A percentile compares a stretch with the other conserved stretches of the same genome.
These are phyloP conservation scores for Miscanthus lutarioriparius DNA, from an alignment of 176 grass and related monocot genomes.

Conservation along the genomic window DNA sequence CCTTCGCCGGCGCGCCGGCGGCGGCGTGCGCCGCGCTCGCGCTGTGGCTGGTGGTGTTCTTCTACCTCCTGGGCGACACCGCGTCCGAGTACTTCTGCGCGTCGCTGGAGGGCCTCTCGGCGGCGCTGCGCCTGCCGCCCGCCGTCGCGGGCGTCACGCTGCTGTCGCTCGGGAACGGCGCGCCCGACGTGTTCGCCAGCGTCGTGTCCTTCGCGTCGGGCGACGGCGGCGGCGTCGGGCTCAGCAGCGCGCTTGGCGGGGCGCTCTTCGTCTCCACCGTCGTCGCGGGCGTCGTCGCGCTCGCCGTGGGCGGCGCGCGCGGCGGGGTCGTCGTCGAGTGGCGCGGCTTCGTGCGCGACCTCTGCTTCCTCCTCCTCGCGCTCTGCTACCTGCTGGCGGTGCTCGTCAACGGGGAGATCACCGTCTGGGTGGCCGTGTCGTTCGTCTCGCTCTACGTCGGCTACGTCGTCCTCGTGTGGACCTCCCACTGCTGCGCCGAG, in stretches of 20 bases:
- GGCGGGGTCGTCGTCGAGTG: constrained; percentile 39
- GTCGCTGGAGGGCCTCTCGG: constrained; percentile 66
- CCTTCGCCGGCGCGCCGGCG: constrained; percentile 27
- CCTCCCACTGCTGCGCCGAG: constrained; percentile 61
- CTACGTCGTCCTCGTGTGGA: constrained; percentile 75
- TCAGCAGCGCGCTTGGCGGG: constrained; percentile 80
- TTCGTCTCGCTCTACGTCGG: constrained; percentile 74
- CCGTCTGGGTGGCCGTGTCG: constrained; percentile 65
- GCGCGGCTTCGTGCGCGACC: constrained; percentile 73
- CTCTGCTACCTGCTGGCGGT: constrained; percentile 65
- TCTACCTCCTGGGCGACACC: constrained; percentile 90
- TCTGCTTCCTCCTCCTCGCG: constrained; percentile 72
- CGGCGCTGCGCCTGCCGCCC: constrained; percentile 62
- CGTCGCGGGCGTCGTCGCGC: constrained; percentile 69
- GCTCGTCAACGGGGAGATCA: constrained; percentile 49
- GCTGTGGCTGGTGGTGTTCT: constrained; percentile 68
- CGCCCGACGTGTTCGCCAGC: constrained; percentile 84
- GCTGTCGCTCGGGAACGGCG: constrained; percentile 82
- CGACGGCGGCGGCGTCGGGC: constrained; percentile 51
- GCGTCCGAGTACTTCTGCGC: constrained; percentile 89
- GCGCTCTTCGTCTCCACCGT: constrained; percentile 83
- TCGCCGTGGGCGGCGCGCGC: constrained; percentile 7
- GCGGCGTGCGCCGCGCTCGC: constrained; percentile 40
- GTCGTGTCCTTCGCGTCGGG: constrained; percentile 67
- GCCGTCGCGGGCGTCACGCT: constrained; percentile 87